Conservation (phyloP, 2,329 filamentous ascomycete species). For the Monosporascus sp. region DNA sequence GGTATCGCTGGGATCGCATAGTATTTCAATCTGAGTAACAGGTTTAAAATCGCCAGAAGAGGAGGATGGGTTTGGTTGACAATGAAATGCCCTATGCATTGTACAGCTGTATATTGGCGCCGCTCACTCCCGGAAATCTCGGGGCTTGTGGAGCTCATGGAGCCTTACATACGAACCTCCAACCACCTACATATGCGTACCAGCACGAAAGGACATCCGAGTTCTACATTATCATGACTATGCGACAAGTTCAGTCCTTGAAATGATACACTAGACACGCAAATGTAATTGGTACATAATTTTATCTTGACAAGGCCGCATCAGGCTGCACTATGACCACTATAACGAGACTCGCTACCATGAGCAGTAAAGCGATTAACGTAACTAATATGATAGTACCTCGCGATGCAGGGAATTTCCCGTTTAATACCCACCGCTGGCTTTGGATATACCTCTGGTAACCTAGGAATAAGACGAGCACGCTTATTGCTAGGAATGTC, state of each 20-base stretch:
- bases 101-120: too few species aligned
- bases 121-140: too few species aligned
- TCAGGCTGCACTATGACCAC: conserved; percentile 49
- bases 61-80: too few species aligned
- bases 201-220: too few species aligned
- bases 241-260: neutral
- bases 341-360: conserved; percentile 55
- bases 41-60: too few species aligned
- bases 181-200: too few species aligned
- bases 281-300: neutral
- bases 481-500: conserved; percentile 70
- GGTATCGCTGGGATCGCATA: too few species aligned
- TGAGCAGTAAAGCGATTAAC: conserved; percentile 57
- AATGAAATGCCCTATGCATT: too few species aligned
- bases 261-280: neutral
- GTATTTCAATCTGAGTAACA: too few species aligned
- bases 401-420: conserved; percentile 74
- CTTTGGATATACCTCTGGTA: conserved; percentile 74
- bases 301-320: neutral
- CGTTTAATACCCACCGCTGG: conserved; percentile 73
- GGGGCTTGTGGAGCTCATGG: too few species aligned
- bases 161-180: too few species aligned
- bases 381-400: conserved; percentile 69
- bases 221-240: too few species aligned
- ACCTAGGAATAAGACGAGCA: conserved; percentile 68